A percentile compares a stretch with the other conserved stretches of the same genome.
Evolutionary conservation across 441 rosid species (phyloP).

Genomic region (Daphne laureola): DNA sequence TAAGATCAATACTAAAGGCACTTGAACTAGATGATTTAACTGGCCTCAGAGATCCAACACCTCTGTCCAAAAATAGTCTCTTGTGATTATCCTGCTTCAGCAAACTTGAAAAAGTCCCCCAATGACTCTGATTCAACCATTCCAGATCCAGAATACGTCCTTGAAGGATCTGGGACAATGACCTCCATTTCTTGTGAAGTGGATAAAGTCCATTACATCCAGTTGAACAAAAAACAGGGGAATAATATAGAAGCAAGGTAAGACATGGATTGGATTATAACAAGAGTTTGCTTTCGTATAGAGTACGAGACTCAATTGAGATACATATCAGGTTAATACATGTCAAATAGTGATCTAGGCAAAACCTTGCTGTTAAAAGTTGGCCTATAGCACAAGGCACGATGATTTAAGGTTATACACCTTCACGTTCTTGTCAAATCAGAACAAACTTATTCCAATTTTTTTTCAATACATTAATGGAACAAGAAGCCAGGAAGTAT

Average conservation of each 20-base stretch:
- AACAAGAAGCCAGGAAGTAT: conserved; percentile 2
- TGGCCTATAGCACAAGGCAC: too few species aligned
- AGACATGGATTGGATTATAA: background rate
- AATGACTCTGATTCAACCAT: conserved; percentile 72
- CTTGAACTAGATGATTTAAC: conserved; percentile 72
- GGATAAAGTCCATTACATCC: conserved; percentile 13
- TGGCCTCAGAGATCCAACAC: conserved; percentile 96
- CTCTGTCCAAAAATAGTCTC: conserved; percentile 89
- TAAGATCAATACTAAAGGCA: conserved; percentile 52
- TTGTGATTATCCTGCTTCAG: conserved; percentile 75
- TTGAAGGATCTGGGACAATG: conserved; percentile 62
- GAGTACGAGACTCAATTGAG: background rate
- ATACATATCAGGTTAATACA: conserved; percentile 1
- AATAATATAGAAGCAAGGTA: background rate
- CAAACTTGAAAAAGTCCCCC: conserved; percentile 58
- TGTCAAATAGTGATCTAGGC: too few species aligned
- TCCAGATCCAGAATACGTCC: conserved; percentile 44
- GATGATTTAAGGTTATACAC: too few species aligned
- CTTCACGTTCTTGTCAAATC: too few species aligned
- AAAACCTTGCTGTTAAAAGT: too few species aligned
- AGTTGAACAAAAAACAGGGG: conserved; percentile 1
- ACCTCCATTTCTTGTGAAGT: conserved; percentile 60
- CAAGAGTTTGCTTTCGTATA: conserved; percentile 3
- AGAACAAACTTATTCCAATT: too few species aligned
- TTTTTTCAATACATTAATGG: conserved; percentile 1